phyloP scores from a whole-genome alignment of 805 yeast genomes.

The Lipomyces kockii region DNA sequence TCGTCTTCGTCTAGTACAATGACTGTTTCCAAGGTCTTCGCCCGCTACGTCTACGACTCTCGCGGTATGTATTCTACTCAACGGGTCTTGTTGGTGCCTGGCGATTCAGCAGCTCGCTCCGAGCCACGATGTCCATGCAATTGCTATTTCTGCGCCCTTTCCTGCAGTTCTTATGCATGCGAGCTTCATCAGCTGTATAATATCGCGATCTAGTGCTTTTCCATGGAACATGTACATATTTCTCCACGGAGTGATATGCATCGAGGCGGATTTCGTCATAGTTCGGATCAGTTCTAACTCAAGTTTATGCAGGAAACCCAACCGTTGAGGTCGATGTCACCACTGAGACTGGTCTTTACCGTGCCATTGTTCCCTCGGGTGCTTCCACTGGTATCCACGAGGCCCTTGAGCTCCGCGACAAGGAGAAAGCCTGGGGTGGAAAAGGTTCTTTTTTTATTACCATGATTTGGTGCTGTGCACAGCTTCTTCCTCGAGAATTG shows the following conservation, averaged over 20 bases:
- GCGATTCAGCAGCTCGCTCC: too few species aligned
- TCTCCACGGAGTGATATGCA: neutral
- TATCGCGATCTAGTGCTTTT: neutral
- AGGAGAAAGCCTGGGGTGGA: constrained; percentile 97
- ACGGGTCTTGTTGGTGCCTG: neutral
- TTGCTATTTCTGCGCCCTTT: neutral
- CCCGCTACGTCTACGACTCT: constrained; percentile 98
- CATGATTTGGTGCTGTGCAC: neutral
- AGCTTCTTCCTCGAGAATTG: neutral
- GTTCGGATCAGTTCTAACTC: neutral
- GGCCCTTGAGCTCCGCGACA: constrained; percentile 98
- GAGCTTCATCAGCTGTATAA: neutral
- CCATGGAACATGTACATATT: neutral
- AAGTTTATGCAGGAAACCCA: constrained; percentile 65
- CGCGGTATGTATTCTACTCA: constrained; percentile 64
- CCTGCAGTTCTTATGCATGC: neutral
- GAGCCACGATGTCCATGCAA: too few species aligned
- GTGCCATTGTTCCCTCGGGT: constrained; percentile 99
- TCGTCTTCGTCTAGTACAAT: constrained; percentile 47
- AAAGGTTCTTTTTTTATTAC: constrained; percentile 62
- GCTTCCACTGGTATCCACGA: constrained; percentile 99
- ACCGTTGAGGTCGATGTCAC: constrained; percentile 97
- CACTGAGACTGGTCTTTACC: constrained; percentile 92
- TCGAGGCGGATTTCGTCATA: neutral
- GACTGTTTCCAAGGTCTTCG: constrained; percentile 86